A percentile compares a stretch with the other conserved stretches of the same genome.
These are phyloP conservation scores for Cercospora zeina DNA, from an alignment of 2,329 filamentous ascomycete species.

Conservation along the genomic window DNA sequence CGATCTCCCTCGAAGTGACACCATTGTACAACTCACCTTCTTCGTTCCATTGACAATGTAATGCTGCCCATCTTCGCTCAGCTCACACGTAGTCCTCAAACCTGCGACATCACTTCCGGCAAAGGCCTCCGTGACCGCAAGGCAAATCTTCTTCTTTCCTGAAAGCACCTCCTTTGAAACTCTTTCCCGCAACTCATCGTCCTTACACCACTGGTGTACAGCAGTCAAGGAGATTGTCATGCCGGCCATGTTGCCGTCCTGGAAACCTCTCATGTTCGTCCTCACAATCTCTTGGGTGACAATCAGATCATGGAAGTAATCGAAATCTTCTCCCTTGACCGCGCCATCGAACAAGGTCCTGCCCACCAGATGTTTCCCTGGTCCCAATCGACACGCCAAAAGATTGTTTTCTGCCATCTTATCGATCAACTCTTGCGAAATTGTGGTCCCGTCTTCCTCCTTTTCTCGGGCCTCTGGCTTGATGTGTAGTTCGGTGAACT, in stretches of 20 bases:
- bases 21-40: slow-evolving; percentile 70
- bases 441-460: slow-evolving; percentile 71
- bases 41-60: slow-evolving; percentile 72
- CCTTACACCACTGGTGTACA: slow-evolving; percentile 73
- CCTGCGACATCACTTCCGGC: slow-evolving; percentile 80
- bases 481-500: slow-evolving; percentile 71
- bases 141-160: slow-evolving; percentile 83
- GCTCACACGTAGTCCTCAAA: slow-evolving; percentile 73
- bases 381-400: slow-evolving; percentile 78
- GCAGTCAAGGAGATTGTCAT: slow-evolving; percentile 82
- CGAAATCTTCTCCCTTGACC: slow-evolving; percentile 76
- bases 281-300: slow-evolving; percentile 71
- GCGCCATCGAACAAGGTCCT: slow-evolving; percentile 67
- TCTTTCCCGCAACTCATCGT: slow-evolving; percentile 64
- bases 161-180: slow-evolving; percentile 72
- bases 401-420: slow-evolving; percentile 73
- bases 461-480: slow-evolving; percentile 73
- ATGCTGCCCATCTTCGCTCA: slow-evolving; percentile 72
- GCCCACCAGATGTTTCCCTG: slow-evolving; percentile 77
- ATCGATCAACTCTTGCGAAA: slow-evolving; percentile 70
- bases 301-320: slow-evolving; percentile 84
- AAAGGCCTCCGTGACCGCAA: slow-evolving; percentile 87
- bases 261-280: slow-evolving; percentile 75
- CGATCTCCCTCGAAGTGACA: slow-evolving; percentile 67
- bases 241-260: slow-evolving; percentile 83